Conservation (phyloP, 2,329 filamentous ascomycete genomes). For the Xylariaceae sp. region DNA sequence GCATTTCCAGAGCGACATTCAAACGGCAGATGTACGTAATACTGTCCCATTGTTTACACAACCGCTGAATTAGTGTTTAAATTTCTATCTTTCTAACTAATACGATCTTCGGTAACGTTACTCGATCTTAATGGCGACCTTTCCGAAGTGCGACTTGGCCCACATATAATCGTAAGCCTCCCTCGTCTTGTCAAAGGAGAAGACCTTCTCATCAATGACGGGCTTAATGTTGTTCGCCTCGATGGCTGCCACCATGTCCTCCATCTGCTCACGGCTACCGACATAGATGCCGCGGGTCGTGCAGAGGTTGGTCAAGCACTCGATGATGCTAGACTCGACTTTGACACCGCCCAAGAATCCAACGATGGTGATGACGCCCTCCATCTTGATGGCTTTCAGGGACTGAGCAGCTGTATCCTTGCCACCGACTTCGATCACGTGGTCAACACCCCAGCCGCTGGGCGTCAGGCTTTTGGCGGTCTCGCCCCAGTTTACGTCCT, state of each 20-base stretch:
- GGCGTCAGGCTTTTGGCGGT: constrained; percentile 37
- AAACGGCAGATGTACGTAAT: too few relatives aligned
- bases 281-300: constrained; percentile 38
- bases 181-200: constrained; percentile 32
- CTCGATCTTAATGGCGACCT: constrained; percentile 45
- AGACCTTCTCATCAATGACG: constrained; percentile 33
- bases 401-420: constrained; percentile 39
- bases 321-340: constrained; percentile 47
- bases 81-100: too few relatives aligned
- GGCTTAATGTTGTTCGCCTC: constrained; percentile 40
- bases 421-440: constrained; percentile 46
- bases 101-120: too few relatives aligned
- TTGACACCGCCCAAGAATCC: constrained; percentile 39
- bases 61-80: too few relatives aligned
- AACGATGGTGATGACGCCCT: constrained; percentile 41
- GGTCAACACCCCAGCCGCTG: constrained; percentile 41
- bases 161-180: constrained; percentile 52
- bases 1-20: too few relatives aligned
- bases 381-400: constrained; percentile 39
- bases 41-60: too few relatives aligned
- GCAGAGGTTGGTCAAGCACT: constrained; percentile 37
- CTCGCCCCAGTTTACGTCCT: constrained; percentile 41
- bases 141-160: constrained; percentile 52
- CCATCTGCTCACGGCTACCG: constrained; percentile 34
- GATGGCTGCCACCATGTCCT: constrained; percentile 39